These are phyloP conservation scores for Lyophyllum decastes DNA, from an alignment of 768 basidiomycete genomes.

Conservation along the genomic window DNA sequence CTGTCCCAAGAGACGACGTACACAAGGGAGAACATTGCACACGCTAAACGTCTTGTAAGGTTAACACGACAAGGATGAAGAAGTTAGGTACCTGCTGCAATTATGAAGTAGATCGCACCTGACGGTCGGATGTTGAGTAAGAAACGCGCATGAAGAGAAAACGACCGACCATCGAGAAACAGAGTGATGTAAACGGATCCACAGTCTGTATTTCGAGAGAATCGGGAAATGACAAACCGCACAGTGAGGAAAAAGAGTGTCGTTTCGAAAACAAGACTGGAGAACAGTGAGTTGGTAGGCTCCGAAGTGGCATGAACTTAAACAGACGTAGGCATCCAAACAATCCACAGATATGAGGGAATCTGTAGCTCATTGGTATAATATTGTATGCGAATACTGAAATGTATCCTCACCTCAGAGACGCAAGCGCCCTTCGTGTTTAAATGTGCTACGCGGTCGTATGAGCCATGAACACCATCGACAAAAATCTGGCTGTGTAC, in stretches of 20 bases:
- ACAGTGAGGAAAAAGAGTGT: conserved; percentile 5
- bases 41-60: neutral
- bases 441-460: neutral
- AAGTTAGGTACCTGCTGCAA: conserved; percentile 6
- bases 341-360: conserved; percentile 9
- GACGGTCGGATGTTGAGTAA: neutral
- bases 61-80: neutral
- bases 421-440: neutral
- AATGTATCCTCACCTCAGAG: neutral
- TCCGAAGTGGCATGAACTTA: neutral
- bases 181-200: conserved; percentile 7
- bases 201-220: neutral
- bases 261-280: conserved; percentile 12
- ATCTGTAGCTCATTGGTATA: neutral
- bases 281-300: neutral
- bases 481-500: neutral
- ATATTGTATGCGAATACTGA: neutral
- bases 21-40: conserved; percentile 9
- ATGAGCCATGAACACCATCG: neutral
- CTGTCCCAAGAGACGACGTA: neutral
- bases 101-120: conserved; percentile 11
- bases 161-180: conserved; percentile 11
- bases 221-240: neutral
- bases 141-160: neutral
- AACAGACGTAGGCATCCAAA: conserved; percentile 15